Conservation (phyloP, 352 stramenopile genomes). For the Phytophthora fragariae region DNA sequence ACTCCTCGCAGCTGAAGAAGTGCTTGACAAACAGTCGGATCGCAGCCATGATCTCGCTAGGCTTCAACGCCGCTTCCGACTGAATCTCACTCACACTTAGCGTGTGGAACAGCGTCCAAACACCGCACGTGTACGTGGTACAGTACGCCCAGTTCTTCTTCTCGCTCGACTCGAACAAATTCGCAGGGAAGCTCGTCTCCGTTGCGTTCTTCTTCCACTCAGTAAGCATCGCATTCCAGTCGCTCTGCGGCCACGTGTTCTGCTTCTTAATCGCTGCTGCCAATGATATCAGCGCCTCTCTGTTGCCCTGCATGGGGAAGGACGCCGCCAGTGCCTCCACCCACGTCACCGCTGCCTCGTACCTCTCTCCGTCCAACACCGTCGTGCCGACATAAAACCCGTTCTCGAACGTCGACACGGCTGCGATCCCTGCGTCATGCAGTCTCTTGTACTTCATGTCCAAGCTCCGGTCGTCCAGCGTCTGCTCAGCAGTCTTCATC, state of each 20-base stretch:
- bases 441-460: constrained; percentile 73
- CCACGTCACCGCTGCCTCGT: constrained; percentile 65
- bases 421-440: constrained; percentile 69
- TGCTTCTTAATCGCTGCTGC: constrained; percentile 43
- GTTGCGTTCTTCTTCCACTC: constrained; percentile 68
- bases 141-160: constrained; percentile 65
- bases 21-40: constrained; percentile 79
- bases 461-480: constrained; percentile 45
- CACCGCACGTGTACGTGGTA: constrained; percentile 79
- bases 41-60: constrained; percentile 59
- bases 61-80: constrained; percentile 46
- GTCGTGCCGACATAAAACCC: constrained; percentile 75
- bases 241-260: constrained; percentile 49
- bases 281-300: constrained; percentile 52
- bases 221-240: constrained; percentile 61
- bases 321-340: constrained; percentile 60
- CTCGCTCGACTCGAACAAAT: constrained; percentile 61
- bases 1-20: constrained; percentile 86
- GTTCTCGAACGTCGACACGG: constrained; percentile 76
- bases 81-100: constrained; percentile 56
- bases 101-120: constrained; percentile 85
- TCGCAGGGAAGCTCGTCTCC: constrained; percentile 60
- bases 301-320: constrained; percentile 75
- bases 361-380: constrained; percentile 66
- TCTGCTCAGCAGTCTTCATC: constrained; percentile 19